These are phyloP conservation scores for Xerocomellus intermedius DNA, from an alignment of 768 basidiomycete genomes.

Conservation along the genomic window DNA sequence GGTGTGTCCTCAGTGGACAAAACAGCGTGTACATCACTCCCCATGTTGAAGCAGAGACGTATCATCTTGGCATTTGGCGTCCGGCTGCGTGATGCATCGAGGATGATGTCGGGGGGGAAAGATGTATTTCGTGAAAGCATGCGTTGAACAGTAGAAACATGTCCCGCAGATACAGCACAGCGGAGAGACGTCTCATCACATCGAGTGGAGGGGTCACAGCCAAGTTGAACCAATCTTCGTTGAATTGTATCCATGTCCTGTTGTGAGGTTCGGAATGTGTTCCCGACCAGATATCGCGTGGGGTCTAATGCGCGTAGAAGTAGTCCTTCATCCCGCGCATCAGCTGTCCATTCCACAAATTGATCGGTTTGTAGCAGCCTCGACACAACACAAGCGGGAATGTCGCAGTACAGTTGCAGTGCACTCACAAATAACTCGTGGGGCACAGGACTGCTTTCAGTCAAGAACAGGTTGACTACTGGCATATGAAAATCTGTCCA, in stretches of 20 bases:
- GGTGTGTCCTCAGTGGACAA: neutral
- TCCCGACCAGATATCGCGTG: neutral
- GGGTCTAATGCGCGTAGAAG: neutral
- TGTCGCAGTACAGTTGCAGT: fast-evolving
- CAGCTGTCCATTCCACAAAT: conserved; percentile 10
- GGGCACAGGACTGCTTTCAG: neutral
- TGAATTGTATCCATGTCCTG: neutral
- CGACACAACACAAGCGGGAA: neutral
- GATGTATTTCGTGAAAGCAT: neutral
- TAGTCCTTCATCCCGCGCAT: neutral
- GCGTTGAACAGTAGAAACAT: neutral
- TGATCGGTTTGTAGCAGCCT: conserved; percentile 6
- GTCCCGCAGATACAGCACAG: conserved; percentile 2
- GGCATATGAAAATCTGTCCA: neutral
- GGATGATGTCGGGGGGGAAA: conserved; percentile 2
- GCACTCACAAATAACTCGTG: neutral
- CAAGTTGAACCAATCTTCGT: conserved; percentile 8
- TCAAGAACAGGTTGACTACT: neutral
- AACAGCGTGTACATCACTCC: neutral
- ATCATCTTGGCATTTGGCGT: neutral
- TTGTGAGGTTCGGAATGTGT: neutral
- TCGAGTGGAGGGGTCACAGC: neutral
- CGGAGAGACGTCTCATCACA: neutral
- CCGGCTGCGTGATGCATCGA: neutral
- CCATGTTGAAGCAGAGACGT: neutral